Conservation (phyloP, 306 rosid species). For the Amphicarpaea edgeworthii region DNA sequence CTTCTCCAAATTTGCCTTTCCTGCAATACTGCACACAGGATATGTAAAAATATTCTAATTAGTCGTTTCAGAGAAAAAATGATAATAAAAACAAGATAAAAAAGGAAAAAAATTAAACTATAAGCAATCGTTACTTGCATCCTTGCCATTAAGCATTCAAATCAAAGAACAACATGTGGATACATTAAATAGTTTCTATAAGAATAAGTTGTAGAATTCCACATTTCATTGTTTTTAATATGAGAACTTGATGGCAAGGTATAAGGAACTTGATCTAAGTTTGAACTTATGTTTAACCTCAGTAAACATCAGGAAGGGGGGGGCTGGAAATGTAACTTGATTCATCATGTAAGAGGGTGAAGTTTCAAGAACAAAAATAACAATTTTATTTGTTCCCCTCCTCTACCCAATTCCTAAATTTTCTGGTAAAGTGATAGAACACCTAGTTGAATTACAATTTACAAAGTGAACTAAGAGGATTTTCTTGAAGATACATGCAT, state of each 20-base stretch:
- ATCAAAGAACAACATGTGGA: background rate
- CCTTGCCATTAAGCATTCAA: background rate
- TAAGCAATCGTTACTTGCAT: too few relatives aligned
- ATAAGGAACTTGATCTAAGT: background rate
- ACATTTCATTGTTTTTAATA: background rate
- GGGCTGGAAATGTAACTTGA: background rate
- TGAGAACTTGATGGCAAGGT: background rate
- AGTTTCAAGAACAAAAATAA: slow-evolving; percentile 22
- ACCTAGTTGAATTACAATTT: background rate
- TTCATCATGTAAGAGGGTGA: background rate
- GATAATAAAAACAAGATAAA: slow-evolving; percentile 11
- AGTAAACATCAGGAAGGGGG: slow-evolving; percentile 1
- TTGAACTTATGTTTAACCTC: background rate
- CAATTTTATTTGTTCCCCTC: background rate
- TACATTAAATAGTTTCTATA: background rate
- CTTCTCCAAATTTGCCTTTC: slow-evolving; percentile 87
- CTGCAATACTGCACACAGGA: slow-evolving; percentile 71
- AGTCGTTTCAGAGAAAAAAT: slow-evolving; percentile 6
- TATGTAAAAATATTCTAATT: slow-evolving; percentile 2
- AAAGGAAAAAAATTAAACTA: background rate
- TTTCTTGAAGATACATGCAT: background rate
- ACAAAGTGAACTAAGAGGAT: background rate
- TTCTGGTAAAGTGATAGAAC: background rate
- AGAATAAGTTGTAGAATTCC: background rate
- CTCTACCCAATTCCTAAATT: background rate